Percentiles rank a stretch among this genome's conserved stretches.
phyloP scores from a whole-genome alignment of 306 rosid species.

The Prunus padus region DNA sequence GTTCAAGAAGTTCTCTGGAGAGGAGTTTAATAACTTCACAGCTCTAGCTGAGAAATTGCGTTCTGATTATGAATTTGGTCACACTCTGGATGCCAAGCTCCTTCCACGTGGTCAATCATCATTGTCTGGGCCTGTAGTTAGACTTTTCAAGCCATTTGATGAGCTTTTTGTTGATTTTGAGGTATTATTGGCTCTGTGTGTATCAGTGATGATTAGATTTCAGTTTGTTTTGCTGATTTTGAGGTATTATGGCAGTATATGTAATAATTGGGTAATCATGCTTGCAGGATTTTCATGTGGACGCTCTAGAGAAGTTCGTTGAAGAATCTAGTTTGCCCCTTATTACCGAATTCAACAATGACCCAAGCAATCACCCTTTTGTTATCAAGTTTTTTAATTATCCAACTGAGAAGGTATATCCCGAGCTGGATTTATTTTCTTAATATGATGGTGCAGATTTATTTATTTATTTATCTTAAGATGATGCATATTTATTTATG shows the following conservation, averaged over 20 bases:
- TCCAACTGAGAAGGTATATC: constrained; percentile 58
- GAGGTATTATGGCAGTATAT: background rate
- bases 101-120: constrained; percentile 93
- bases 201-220: background rate
- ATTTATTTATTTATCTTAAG: background rate
- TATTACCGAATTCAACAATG: constrained; percentile 65
- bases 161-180: constrained; percentile 74
- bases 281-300: constrained; percentile 67
- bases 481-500: background rate
- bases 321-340: constrained; percentile 59
- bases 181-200: constrained; percentile 39
- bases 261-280: constrained; percentile 11
- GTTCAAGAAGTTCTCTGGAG: constrained; percentile 77
- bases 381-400: constrained; percentile 65
- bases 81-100: constrained; percentile 72
- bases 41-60: constrained; percentile 79
- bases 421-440: background rate
- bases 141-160: constrained; percentile 92
- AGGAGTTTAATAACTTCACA: constrained; percentile 59
- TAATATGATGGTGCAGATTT: background rate
- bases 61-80: constrained; percentile 79
- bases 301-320: constrained; percentile 68
- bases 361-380: constrained; percentile 65
- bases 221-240: background rate
- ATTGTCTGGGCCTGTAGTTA: constrained; percentile 65